Percentiles rank a stretch among this genome's conserved stretches.
These are phyloP conservation scores for Phytophthora fragariae DNA, from an alignment of 352 stramenopile genomes.

Conservation along the genomic window DNA sequence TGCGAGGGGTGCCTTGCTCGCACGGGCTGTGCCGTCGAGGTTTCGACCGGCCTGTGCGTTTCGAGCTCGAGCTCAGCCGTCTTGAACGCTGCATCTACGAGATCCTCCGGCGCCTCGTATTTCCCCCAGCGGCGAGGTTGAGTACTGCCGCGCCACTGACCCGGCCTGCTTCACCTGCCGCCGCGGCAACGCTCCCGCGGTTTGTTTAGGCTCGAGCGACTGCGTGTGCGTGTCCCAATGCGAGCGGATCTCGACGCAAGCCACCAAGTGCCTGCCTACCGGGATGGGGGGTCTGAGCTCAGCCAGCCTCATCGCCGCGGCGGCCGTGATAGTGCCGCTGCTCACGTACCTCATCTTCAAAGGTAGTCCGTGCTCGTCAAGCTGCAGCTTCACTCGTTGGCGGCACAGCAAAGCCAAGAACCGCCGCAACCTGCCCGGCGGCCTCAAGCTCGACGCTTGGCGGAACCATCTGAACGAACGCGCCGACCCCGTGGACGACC, in stretches of 20 bases:
- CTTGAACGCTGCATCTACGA: slow-evolving; percentile 6
- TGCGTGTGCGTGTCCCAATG: slow-evolving; percentile 35
- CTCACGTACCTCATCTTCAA: slow-evolving; percentile 28
- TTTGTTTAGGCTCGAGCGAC: slow-evolving; percentile 17
- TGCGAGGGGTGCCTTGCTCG: slow-evolving; percentile 29
- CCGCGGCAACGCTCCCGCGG: slow-evolving; percentile 6
- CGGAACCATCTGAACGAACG: slow-evolving; percentile 30
- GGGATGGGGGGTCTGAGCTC: background rate
- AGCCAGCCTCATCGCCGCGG: slow-evolving; percentile 13
- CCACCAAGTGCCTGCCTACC: slow-evolving; percentile 18
- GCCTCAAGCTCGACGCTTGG: slow-evolving; percentile 34
- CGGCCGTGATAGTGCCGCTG: slow-evolving; percentile 24
- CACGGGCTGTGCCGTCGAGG: slow-evolving; percentile 23
- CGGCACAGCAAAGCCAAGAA: slow-evolving; percentile 11
- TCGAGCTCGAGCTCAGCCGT: slow-evolving; percentile 11
- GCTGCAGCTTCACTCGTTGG: slow-evolving; percentile 20
- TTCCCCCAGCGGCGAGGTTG: slow-evolving; percentile 19
- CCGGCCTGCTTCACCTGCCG: slow-evolving; percentile 31
- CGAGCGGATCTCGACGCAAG: slow-evolving; percentile 24
- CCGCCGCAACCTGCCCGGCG: slow-evolving; percentile 16
- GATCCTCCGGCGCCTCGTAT: slow-evolving; percentile 1
- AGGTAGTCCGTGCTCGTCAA: slow-evolving; percentile 16
- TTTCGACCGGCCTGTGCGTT: slow-evolving; percentile 24
- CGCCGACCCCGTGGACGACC: slow-evolving; percentile 20
- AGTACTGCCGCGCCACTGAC: slow-evolving; percentile 28